phyloP scores from a whole-genome alignment of 2,329 filamentous ascomycete species.

The Apiospora aurea region DNA sequence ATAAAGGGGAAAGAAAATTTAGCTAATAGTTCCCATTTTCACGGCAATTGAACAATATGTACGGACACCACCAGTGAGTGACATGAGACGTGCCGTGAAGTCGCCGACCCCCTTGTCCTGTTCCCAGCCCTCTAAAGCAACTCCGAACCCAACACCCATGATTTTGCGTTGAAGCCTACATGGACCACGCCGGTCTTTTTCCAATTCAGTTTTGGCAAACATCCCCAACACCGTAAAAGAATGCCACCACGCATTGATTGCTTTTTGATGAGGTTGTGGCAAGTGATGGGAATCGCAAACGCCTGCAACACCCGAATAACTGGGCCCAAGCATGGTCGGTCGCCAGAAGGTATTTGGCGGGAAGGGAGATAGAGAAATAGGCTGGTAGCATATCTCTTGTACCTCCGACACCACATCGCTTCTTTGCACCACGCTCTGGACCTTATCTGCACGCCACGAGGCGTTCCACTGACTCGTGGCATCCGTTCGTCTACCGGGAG shows the following conservation, averaged over 20 bases:
- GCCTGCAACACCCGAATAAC: not conserved
- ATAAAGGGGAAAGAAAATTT: not conserved
- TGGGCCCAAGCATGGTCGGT: not conserved
- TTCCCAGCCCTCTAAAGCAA: not conserved
- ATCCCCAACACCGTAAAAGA: not conserved
- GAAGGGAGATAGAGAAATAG: not conserved
- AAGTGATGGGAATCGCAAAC: not conserved
- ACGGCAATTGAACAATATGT: not conserved
- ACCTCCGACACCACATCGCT: not conserved
- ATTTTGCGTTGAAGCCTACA: constrained; percentile 19
- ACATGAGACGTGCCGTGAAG: not conserved
- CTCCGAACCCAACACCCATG: constrained; percentile 1
- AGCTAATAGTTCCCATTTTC: not conserved
- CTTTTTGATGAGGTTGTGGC: not conserved
- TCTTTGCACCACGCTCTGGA: not conserved
- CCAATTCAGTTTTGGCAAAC: not conserved
- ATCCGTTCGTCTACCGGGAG: constrained; percentile 30
- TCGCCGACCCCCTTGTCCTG: not conserved
- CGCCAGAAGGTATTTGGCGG: not conserved
- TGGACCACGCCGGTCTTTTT: constrained; percentile 5
- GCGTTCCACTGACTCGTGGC: constrained; percentile 1
- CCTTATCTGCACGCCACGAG: not conserved
- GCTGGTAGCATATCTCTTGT: constrained; percentile 10
- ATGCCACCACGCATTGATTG: not conserved
- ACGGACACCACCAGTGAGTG: too few species aligned